Evolutionary conservation across 768 basidiomycete species (phyloP).

Genomic region (Nidularia pulvinata): DNA sequence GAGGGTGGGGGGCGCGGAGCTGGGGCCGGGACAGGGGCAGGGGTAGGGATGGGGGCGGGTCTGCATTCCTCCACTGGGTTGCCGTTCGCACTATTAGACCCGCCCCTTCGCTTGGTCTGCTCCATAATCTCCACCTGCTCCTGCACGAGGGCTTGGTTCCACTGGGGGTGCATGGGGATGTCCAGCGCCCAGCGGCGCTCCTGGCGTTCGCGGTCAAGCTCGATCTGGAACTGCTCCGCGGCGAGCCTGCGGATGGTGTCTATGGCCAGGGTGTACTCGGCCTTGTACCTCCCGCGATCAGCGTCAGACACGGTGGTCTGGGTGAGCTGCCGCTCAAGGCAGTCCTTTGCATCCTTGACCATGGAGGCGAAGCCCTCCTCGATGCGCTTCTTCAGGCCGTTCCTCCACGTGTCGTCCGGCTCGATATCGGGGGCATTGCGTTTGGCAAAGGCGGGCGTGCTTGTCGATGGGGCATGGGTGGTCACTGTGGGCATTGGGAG

Average conservation of each 20-base stretch:
- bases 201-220: conserved; percentile 46
- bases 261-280: conserved; percentile 40
- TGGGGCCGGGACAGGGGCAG: too few species aligned
- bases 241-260: conserved; percentile 41
- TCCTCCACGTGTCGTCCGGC: conserved; percentile 59
- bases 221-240: conserved; percentile 40
- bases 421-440: conserved; percentile 35
- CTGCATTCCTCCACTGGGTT: conserved; percentile 11
- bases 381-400: conserved; percentile 41
- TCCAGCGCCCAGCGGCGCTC: conserved; percentile 48
- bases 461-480: conserved; percentile 20
- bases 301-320: conserved; percentile 28
- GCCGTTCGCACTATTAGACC: conserved; percentile 1
- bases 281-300: conserved; percentile 28
- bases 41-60: not conserved
- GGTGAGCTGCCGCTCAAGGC: conserved; percentile 49
- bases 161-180: conserved; percentile 19
- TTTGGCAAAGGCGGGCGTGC: conserved; percentile 9
- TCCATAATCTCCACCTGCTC: conserved; percentile 46
- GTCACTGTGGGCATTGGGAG: conserved; percentile 34
- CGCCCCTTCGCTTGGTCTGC: conserved; percentile 35
- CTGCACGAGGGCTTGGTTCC: conserved; percentile 26
- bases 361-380: conserved; percentile 38
- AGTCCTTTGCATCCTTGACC: conserved; percentile 65
- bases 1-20: not conserved